Evolutionary conservation across 2,329 filamentous ascomycete genomes (phyloP), one percentile per base, ranked within the genome.

Genomic region (Penicillium sp.): DNA sequence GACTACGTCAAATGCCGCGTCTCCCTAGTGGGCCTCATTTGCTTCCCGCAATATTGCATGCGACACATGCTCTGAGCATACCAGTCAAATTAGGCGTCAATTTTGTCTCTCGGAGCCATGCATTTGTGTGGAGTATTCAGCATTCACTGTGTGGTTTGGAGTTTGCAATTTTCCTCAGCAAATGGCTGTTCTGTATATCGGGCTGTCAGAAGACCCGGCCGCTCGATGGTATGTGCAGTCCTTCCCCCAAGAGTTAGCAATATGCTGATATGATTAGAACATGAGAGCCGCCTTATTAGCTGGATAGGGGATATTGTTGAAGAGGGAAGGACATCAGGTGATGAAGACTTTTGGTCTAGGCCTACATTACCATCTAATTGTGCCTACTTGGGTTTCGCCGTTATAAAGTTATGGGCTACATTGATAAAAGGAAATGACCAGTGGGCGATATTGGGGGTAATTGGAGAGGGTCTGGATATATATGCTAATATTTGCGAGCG

Each of bases 61-160:
- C 85, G 1, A 83, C 87, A 20, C 86, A 89, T 66, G 85, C 86
- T 0, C 73, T 89, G 31, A 86, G 85, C 6, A 85, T 87, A n/a
- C 66, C 67, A 0, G 64, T 71, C 2, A 60, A 64, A 14, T 44
- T 70, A 3, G 67, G 67, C 0, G 51, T 68, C 5, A 55, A 60
- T 10, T 63, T 61, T 48, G 56, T 69, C 6, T 51, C 62, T 2
- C 60, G 54, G 5, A 65, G 56, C 29, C 60, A 65, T 29, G 51
- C 61, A 2, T 62, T 63, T 39, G 60, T 67, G 1, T 65, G 64
- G 63, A 67, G 63, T 26, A 60, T 68, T 5, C 61, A 69, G 26
- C 61, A 67, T 47, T 63, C 63, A 13, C 55, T 68, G 1, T 66
- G 66, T 42, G 63, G 60, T 3, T 43, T 69, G 16, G 67, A 69